Percentiles rank a stretch among this genome's conserved stretches.
Evolutionary conservation across 176 grass and related monocot species (phyloP).

Genomic region (Poa annua): DNA sequence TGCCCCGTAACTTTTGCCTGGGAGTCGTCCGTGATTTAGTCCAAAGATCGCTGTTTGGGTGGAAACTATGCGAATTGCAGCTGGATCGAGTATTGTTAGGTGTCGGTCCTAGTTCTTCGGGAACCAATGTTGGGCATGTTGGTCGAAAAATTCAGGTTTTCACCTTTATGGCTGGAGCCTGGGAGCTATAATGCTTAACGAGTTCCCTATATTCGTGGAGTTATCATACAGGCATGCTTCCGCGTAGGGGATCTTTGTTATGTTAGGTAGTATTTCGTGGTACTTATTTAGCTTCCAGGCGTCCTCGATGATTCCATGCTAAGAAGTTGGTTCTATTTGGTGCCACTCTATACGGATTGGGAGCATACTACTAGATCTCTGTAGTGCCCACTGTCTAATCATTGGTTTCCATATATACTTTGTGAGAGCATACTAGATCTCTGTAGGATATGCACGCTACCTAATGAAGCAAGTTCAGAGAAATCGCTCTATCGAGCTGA

Average conservation of each 20-base stretch:
- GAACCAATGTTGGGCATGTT: slow-evolving; percentile 5
- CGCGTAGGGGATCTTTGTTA: not conserved
- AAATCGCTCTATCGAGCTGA: not conserved
- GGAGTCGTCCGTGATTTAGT: not conserved
- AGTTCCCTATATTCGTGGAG: not conserved
- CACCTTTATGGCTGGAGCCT: not conserved
- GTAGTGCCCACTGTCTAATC: not conserved
- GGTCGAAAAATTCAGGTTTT: not conserved
- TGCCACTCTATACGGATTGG: not conserved
- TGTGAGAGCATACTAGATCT: slow-evolving; percentile 14
- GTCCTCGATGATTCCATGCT: not conserved
- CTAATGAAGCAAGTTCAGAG: not conserved
- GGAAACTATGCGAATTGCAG: not conserved
- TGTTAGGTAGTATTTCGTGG: not conserved
- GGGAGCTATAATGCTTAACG: not conserved
- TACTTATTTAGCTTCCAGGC: not conserved
- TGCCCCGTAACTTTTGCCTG: not conserved
- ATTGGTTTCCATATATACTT: not conserved
- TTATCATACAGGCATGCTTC: not conserved
- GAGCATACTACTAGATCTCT: not conserved
- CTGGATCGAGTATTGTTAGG: not conserved
- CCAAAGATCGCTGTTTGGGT: not conserved
- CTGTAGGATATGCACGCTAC: not conserved
- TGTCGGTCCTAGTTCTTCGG: not conserved
- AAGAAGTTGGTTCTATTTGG: not conserved